These are phyloP conservation scores for Talaromyces funiculosus DNA, from an alignment of 2,329 filamentous ascomycete genomes.

Conservation along the genomic window DNA sequence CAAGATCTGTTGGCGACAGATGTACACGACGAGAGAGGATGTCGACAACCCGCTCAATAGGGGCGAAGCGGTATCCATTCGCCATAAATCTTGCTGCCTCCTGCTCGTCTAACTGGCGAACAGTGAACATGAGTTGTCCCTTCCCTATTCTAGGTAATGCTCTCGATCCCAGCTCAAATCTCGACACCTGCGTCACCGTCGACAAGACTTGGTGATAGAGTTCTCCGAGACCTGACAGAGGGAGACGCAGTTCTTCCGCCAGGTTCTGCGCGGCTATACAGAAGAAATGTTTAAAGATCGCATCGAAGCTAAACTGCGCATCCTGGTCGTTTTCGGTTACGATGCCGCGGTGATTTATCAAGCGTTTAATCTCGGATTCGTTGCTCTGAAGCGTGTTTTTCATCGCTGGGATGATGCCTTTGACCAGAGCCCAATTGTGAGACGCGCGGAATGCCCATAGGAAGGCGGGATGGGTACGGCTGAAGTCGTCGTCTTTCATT, in stretches of 20 bases:
- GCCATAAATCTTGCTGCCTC: slow-evolving; percentile 62
- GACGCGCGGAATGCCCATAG: slow-evolving; percentile 83
- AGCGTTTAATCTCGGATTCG: slow-evolving; percentile 43
- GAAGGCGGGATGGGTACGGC: slow-evolving; percentile 70
- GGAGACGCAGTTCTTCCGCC: slow-evolving; percentile 59
- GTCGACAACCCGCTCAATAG: slow-evolving; percentile 60
- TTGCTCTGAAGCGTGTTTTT: slow-evolving; percentile 57
- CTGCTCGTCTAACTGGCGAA: slow-evolving; percentile 55
- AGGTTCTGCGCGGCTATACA: slow-evolving; percentile 73
- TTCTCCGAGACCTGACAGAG: slow-evolving; percentile 59
- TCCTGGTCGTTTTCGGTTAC: slow-evolving; percentile 42
- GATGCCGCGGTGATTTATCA: slow-evolving; percentile 43
- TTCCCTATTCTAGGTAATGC: slow-evolving; percentile 45
- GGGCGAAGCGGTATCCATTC: slow-evolving; percentile 72
- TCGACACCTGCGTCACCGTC: slow-evolving; percentile 48
- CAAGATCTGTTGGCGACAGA: slow-evolving; percentile 59
- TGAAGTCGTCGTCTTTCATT: slow-evolving; percentile 68
- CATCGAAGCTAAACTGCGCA: slow-evolving; percentile 63
- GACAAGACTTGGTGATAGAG: slow-evolving; percentile 71
- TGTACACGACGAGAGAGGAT: slow-evolving; percentile 70
- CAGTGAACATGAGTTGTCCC: slow-evolving; percentile 76
- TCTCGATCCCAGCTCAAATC: slow-evolving; percentile 16
- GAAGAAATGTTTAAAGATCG: slow-evolving; percentile 76
- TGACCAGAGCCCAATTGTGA: slow-evolving; percentile 67
- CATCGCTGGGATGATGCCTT: slow-evolving; percentile 66